Evolutionary conservation across 2,329 filamentous ascomycete genomes (phyloP).

Genomic region (Talaromyces sp.): DNA sequence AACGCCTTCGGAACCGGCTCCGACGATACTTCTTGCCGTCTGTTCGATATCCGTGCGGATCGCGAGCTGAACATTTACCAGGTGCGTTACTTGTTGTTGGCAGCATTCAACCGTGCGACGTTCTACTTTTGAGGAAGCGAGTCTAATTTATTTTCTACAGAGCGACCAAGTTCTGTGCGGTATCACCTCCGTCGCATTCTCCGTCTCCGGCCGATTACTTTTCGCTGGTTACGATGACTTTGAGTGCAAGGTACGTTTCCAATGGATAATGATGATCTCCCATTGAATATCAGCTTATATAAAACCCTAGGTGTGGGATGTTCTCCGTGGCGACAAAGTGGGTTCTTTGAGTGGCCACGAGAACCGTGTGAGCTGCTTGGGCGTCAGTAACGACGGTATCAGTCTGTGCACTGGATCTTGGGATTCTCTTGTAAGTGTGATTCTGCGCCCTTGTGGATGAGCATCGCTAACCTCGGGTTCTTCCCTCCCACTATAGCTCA

Average conservation of each 20-base stretch:
- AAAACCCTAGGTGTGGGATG: conserved; percentile 82
- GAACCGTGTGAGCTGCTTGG: conserved; percentile 97
- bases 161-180: conserved; percentile 97
- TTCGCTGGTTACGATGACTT: conserved; percentile 99
- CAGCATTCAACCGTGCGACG: background rate
- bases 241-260: conserved; percentile 87
- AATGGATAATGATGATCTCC: background rate
- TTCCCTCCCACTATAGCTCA: conserved; percentile 61
- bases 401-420: conserved; percentile 99
- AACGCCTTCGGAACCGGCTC: conserved; percentile 98
- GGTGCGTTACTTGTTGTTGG: conserved; percentile 40
- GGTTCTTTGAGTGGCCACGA: conserved; percentile 96
- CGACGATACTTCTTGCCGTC: conserved; percentile 93
- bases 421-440: conserved; percentile 89
- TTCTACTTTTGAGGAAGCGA: too few species aligned
- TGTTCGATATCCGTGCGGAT: conserved; percentile 97
- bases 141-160: conserved; percentile 50
- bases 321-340: conserved; percentile 94
- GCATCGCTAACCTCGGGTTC: conserved; percentile 11
- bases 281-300: conserved; percentile 20
- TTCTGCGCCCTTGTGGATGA: background rate
- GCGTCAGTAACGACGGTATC: conserved; percentile 98
- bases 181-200: conserved; percentile 97
- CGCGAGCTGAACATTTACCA: conserved; percentile 72
- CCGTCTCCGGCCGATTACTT: conserved; percentile 88